Evolutionary conservation across 2,329 filamentous ascomycete species (phyloP), one percentile per base, ranked within the genome.

Genomic region (Neonectria coccinea): DNA sequence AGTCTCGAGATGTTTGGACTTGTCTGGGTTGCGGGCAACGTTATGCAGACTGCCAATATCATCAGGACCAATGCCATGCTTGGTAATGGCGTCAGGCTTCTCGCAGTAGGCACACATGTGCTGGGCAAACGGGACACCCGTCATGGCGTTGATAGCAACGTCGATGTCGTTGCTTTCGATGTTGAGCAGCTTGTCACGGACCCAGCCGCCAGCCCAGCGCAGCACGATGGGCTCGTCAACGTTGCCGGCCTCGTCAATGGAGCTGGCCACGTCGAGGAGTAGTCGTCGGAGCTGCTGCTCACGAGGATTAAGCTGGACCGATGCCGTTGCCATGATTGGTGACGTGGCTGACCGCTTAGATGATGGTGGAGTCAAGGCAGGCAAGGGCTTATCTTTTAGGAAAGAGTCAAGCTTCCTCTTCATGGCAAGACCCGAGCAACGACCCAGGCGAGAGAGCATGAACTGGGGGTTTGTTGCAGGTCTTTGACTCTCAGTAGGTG

Each of bases 1-100:
- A 0, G 95, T 98, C 79, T 97, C 95, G 14, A 98, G 86, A 76
- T 98, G 93, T 80, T 98, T 98, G 20, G 94, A 97, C 81, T 97
- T 97, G 74, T 97, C 94, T 1, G 94, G 95, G 77, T 98, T 98
- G 62, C 91, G 91, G 56, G 91, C 91, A 70, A 97, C 95, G 78
- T 93, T 97, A 83, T 97, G 91, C 33, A 97, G 84, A 67, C 88
- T 91, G 54, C 91, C 90, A 57, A 96, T 84, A 61, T 90, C 89
- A 56, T 86, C 85, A 18, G 79, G 75, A 31, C 77, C 77, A 53
- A 90, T 83, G 10, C 79, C 80, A 72, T 94, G 91, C 73, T 88
- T 89, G 56, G 86, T 81, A 4, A 86, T 79, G 64, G 89, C 88
- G 5, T 85, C 85, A 0, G 86, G 82, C 27, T 83, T 79, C 54